phyloP scores from a whole-genome alignment of 2,329 filamentous ascomycete species.

The Cladosporium sp. region DNA sequence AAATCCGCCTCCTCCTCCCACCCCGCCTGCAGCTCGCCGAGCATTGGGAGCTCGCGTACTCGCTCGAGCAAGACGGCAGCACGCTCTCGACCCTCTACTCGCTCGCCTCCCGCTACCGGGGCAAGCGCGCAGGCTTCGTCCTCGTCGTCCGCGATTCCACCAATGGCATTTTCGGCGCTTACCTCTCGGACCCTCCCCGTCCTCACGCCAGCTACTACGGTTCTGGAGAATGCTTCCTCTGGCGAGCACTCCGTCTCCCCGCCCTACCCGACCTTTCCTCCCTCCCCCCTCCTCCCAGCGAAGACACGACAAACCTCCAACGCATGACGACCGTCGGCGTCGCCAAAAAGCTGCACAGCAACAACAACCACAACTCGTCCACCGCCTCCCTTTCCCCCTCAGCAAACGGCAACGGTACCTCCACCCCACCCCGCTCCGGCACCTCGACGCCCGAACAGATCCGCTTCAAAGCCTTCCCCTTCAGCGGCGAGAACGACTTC shows the following conservation, averaged over 20 bases:
- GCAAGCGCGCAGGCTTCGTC: conserved; percentile 77
- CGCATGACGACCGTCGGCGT: conserved; percentile 57
- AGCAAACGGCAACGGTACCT: conserved; percentile 13
- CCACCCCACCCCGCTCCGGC: conserved; percentile 6
- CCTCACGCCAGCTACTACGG: conserved; percentile 84
- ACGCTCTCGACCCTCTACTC: conserved; percentile 83
- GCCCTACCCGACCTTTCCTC: conserved; percentile 49
- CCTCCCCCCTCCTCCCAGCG: conserved; percentile 66
- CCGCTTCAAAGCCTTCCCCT: conserved; percentile 95
- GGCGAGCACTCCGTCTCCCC: conserved; percentile 68
- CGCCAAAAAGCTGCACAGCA: conserved; percentile 23
- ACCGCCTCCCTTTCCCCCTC: conserved; percentile 18
- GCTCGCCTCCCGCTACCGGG: conserved; percentile 64
- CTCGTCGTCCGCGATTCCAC: conserved; percentile 77
- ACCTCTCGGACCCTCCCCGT: conserved; percentile 83
- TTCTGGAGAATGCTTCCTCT: conserved; percentile 93
- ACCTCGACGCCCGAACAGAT: conserved; percentile 65
- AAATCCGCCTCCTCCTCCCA: conserved; percentile 85
- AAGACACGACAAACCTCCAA: conserved; percentile 58
- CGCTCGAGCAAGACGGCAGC: conserved; percentile 85
- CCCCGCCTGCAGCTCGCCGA: conserved; percentile 83
- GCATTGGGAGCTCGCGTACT: conserved; percentile 82
- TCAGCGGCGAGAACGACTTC: conserved; percentile 94
- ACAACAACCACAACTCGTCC: neutral
- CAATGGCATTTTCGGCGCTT: conserved; percentile 83